phyloP scores from a whole-genome alignment of 768 basidiomycete genomes.

The Leccinum subtestaceum region DNA sequence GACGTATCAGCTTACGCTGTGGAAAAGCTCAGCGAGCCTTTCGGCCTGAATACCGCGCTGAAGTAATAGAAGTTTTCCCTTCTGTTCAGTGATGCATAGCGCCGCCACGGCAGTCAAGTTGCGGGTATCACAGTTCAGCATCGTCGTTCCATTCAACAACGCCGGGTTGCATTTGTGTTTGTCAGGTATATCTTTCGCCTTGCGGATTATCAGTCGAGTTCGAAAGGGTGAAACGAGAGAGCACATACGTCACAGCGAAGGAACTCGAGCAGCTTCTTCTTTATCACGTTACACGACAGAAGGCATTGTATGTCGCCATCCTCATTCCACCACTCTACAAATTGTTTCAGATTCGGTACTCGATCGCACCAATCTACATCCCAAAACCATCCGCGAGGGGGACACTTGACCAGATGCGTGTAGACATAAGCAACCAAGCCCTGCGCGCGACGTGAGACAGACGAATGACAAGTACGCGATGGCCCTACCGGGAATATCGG shows the following conservation, averaged over 20 bases:
- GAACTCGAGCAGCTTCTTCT: slow-evolving; percentile 10
- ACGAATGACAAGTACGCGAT: not conserved
- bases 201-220: slow-evolving; percentile 8
- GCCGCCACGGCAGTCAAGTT: slow-evolving; percentile 18
- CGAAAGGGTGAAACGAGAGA: not conserved
- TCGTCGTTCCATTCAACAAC: slow-evolving; percentile 15
- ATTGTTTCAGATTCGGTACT: slow-evolving; percentile 6
- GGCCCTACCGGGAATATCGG: slow-evolving; percentile 27
- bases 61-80: slow-evolving; percentile 1
- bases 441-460: slow-evolving; percentile 13
- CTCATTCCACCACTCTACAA: slow-evolving; percentile 9
- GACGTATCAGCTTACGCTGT: slow-evolving; percentile 16
- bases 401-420: slow-evolving; percentile 25
- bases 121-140: slow-evolving; percentile 19
- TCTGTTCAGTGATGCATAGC: slow-evolving; percentile 12
- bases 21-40: slow-evolving; percentile 16
- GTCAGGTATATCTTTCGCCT: slow-evolving; percentile 8
- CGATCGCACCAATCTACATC: slow-evolving; percentile 10
- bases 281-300: slow-evolving; percentile 12
- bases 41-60: not conserved
- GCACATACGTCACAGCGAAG: slow-evolving; percentile 15
- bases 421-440: slow-evolving; percentile 27
- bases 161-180: slow-evolving; percentile 25
- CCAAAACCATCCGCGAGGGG: slow-evolving; percentile 9
- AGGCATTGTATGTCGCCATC: slow-evolving; percentile 11